A percentile compares a stretch with the other conserved stretches of the same genome.
phyloP scores from a whole-genome alignment of 805 yeast genomes.

The Maudiozyma pseudohumilis region DNA sequence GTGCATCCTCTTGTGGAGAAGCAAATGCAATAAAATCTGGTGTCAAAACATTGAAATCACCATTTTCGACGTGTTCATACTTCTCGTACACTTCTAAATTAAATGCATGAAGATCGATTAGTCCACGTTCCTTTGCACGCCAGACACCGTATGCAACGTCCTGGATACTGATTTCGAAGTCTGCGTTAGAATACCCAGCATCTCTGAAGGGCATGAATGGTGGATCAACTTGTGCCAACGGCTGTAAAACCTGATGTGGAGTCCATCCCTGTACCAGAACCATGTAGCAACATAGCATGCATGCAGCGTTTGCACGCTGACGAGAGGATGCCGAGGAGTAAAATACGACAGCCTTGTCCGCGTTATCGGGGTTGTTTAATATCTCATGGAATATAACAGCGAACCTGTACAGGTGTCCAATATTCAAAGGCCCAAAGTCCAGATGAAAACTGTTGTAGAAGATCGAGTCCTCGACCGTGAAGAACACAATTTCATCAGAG shows the following conservation, averaged over 20 bases:
- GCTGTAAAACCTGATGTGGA: slow-evolving; percentile 94
- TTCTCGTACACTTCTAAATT: slow-evolving; percentile 90
- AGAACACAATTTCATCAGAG: slow-evolving; percentile 65
- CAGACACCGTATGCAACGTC: slow-evolving; percentile 94
- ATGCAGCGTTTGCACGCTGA: slow-evolving; percentile 87
- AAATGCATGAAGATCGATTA: slow-evolving; percentile 77
- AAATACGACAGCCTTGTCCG: slow-evolving; percentile 81
- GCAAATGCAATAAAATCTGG: slow-evolving; percentile 97
- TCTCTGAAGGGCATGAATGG: slow-evolving; percentile 94
- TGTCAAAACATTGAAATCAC: slow-evolving; percentile 85
- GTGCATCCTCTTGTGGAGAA: slow-evolving; percentile 71
- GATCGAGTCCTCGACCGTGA: slow-evolving; percentile 85
- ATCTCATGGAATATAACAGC: slow-evolving; percentile 92
- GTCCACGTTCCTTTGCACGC: slow-evolving; percentile 90
- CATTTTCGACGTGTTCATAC: slow-evolving; percentile 92
- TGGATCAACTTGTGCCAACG: slow-evolving; percentile 82
- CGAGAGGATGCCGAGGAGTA: slow-evolving; percentile 76
- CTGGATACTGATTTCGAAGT: slow-evolving; percentile 85
- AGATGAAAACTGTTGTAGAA: slow-evolving; percentile 92
- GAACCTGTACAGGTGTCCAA: slow-evolving; percentile 87
- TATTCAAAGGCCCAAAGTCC: slow-evolving; percentile 93
- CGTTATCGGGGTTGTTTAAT: slow-evolving; percentile 73
- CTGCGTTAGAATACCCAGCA: slow-evolving; percentile 95
- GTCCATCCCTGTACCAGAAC: slow-evolving; percentile 93
- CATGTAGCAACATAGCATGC: slow-evolving; percentile 91